A percentile compares a stretch with the other conserved stretches of the same genome.
Evolutionary conservation across 2,329 filamentous ascomycete genomes (phyloP).

Genomic region (Mollisia scopiformis): DNA sequence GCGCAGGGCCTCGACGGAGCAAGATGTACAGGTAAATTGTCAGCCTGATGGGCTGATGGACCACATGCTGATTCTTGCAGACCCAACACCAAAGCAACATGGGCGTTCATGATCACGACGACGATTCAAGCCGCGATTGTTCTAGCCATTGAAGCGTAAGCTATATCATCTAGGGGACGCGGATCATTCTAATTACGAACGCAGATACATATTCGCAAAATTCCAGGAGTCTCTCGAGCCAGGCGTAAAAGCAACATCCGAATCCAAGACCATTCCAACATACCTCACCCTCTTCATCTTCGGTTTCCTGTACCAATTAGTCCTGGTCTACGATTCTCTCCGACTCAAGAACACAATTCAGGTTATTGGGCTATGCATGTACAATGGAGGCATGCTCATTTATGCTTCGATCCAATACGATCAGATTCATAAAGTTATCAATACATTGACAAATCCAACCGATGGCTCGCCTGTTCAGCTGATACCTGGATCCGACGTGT

Average conservation of each 20-base stretch:
- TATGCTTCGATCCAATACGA: slow-evolving; percentile 94
- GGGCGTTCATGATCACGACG: slow-evolving; percentile 77
- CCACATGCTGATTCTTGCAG: slow-evolving; percentile 11
- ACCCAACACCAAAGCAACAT: slow-evolving; percentile 85
- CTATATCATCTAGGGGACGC: slow-evolving; percentile 20
- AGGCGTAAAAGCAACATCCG: slow-evolving; percentile 54
- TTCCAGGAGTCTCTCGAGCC: slow-evolving; percentile 70
- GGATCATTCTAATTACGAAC: background rate
- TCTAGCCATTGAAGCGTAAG: slow-evolving; percentile 85
- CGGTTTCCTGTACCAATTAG: slow-evolving; percentile 88
- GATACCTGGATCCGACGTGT: slow-evolving; percentile 53
- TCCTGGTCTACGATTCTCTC: slow-evolving; percentile 91
- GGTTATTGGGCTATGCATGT: slow-evolving; percentile 90
- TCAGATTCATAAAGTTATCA: slow-evolving; percentile 79
- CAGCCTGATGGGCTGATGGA: background rate
- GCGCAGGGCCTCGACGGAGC: slow-evolving; percentile 35
- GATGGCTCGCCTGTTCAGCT: slow-evolving; percentile 23
- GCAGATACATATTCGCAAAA: slow-evolving; percentile 81
- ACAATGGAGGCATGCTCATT: slow-evolving; percentile 88
- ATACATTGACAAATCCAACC: slow-evolving; percentile 53
- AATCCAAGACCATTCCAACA: slow-evolving; percentile 80
- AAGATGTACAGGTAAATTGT: slow-evolving; percentile 65
- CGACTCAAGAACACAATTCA: slow-evolving; percentile 98
- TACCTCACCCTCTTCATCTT: slow-evolving; percentile 98
- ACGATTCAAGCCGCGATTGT: slow-evolving; percentile 78